Evolutionary conservation across 1,284 basidiomycete species (phyloP).

Genomic region (Trametes hirsuta): DNA sequence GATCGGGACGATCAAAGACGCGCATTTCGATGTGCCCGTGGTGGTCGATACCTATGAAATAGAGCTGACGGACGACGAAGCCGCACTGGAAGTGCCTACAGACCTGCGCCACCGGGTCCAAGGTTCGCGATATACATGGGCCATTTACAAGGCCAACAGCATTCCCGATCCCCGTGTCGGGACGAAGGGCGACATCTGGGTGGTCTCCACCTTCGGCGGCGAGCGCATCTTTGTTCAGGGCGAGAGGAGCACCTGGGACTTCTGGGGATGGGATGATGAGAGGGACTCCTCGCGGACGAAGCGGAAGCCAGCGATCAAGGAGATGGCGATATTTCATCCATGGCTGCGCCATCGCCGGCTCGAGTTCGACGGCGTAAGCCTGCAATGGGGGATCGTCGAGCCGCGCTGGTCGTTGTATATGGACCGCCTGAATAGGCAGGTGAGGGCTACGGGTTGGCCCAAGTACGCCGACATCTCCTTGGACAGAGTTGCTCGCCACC

Average conservation of each 20-base stretch:
- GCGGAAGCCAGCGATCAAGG: not conserved
- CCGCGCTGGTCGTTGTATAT: not conserved
- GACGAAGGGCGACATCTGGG: too few relatives aligned
- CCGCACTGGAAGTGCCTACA: not conserved
- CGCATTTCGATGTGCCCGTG: not conserved
- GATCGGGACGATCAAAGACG: not conserved
- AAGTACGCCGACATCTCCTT: not conserved
- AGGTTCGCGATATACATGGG: too few relatives aligned
- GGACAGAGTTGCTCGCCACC: not conserved
- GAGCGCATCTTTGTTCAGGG: too few relatives aligned
- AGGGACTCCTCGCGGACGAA: too few relatives aligned
- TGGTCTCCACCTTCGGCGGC: too few relatives aligned
- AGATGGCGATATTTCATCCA: slow-evolving; percentile 5
- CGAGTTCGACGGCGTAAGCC: slow-evolving; percentile 4
- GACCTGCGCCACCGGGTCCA: too few relatives aligned
- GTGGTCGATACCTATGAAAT: not conserved
- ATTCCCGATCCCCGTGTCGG: too few relatives aligned
- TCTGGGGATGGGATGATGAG: too few relatives aligned
- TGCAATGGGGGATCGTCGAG: slow-evolving; percentile 7
- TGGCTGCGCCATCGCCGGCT: slow-evolving; percentile 12
- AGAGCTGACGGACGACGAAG: not conserved
- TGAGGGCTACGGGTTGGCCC: too few relatives aligned
- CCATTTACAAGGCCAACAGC: too few relatives aligned
- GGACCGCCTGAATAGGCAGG: too few relatives aligned
- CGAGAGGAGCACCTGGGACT: too few relatives aligned